Percentiles rank a stretch among this genome's conserved stretches.
phyloP scores from a whole-genome alignment of 495 filamentous ascomycete genomes.

The Aspergillus haitiensis region DNA sequence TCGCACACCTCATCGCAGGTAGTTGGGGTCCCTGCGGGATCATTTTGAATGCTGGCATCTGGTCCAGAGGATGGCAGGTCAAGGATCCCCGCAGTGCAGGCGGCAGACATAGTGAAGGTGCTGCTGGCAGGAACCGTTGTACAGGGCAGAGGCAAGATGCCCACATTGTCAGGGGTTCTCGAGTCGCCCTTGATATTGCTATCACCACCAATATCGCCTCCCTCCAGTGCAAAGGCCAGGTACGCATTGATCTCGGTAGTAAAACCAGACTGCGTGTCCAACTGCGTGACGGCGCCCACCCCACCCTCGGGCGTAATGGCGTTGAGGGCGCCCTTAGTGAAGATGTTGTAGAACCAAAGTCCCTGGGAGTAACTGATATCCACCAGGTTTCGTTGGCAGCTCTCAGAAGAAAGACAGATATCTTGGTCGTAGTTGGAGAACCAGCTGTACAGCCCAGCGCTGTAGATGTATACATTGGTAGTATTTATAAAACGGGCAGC shows the following conservation, averaged over 20 bases:
- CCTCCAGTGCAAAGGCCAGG: neutral
- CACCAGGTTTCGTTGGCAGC: conserved; percentile 5
- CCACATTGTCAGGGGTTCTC: neutral
- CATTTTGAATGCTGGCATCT: neutral
- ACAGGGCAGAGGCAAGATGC: neutral
- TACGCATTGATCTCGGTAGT: neutral
- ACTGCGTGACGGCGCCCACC: neutral
- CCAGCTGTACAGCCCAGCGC: neutral
- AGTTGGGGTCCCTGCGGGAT: neutral
- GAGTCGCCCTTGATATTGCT: neutral
- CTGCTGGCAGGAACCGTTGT: neutral
- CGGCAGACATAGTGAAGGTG: neutral
- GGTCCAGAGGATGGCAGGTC: neutral
- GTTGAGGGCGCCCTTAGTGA: conserved; percentile 3
- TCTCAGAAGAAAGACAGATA: neutral
- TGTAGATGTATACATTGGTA: neutral
- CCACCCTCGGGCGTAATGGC: conserved; percentile 2
- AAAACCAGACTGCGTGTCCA: neutral
- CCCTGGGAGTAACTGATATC: conserved; percentile 6
- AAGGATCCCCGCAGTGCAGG: neutral
- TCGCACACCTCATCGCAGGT: neutral
- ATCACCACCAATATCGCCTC: neutral
- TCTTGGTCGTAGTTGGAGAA: neutral
- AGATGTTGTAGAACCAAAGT: conserved; percentile 10
- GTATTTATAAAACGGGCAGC: neutral